Conservation (phyloP, 129 eudicot genomes). For the Artemisia tridentata region DNA sequence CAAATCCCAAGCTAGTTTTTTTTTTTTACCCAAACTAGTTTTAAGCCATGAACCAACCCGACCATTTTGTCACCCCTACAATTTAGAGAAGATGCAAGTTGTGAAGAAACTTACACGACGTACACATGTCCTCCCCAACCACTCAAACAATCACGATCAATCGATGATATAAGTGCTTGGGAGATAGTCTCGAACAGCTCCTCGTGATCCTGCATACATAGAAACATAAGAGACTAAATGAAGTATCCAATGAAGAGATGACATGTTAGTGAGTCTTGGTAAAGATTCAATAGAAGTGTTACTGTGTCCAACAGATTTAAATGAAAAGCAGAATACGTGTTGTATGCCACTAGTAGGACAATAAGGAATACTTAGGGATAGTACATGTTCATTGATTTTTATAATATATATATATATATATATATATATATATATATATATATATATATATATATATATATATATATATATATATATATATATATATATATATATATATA, state of each 20-base stretch:
- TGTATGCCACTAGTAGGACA: background rate
- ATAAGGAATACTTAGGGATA: background rate
- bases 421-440: too few relatives aligned
- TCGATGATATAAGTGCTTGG: too few relatives aligned
- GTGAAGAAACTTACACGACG: slow-evolving; percentile 61
- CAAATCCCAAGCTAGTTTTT: background rate
- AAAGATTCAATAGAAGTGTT: background rate
- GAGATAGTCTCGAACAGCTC: slow-evolving; percentile 96
- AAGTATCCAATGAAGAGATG: background rate
- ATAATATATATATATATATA: too few relatives aligned
- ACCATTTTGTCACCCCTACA: background rate
- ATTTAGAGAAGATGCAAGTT: too few relatives aligned
- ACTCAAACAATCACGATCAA: slow-evolving; percentile 96
- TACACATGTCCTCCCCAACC: slow-evolving; percentile 99
- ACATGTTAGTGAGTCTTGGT: background rate
- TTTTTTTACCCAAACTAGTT: background rate
- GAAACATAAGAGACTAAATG: slow-evolving; percentile 9
- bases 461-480: too few relatives aligned
- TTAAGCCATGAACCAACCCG: background rate
- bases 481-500: too few relatives aligned
- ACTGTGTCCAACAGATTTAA: too few relatives aligned
- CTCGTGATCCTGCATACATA: slow-evolving; percentile 61
- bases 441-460: too few relatives aligned
- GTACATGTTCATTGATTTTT: background rate
- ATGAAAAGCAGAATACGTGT: background rate